A percentile compares a stretch with the other conserved stretches of the same genome.
Conservation (phyloP, 768 basidiomycete species). For the Mycena olivaceomarginata region DNA sequence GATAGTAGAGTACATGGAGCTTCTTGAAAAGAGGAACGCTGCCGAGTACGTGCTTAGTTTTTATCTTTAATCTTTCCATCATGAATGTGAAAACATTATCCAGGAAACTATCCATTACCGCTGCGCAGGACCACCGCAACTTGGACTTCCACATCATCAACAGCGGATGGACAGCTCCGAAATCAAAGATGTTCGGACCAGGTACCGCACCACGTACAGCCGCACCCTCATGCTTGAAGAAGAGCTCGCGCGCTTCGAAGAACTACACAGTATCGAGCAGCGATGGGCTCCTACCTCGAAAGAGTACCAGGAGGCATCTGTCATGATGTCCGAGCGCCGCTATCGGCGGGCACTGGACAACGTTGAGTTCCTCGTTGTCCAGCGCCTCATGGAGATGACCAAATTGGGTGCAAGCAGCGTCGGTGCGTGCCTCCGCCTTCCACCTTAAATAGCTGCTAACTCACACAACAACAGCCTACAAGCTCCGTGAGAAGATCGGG, state of each 20-base stretch:
- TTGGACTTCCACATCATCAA: background rate
- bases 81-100: no score
- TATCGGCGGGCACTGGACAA: background rate
- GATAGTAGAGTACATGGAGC: slow-evolving; percentile 31
- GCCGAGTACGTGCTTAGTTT: background rate
- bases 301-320: background rate
- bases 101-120: background rate
- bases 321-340: background rate
- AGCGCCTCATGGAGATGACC: background rate
- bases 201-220: background rate
- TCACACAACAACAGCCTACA: background rate
- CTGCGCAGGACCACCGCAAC: background rate
- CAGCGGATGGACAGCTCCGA: background rate
- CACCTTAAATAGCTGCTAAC: background rate
- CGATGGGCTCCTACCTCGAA: background rate
- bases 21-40: background rate
- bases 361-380: background rate
- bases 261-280: background rate
- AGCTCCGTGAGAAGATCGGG: slow-evolving; percentile 13
- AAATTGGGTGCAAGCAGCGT: background rate
- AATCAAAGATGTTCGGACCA: background rate
- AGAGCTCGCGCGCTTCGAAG: background rate
- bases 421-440: background rate
- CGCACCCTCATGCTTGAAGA: background rate
- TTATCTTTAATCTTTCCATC: no score